These are phyloP conservation scores for Monilinia vaccinii-corymbosi DNA, from an alignment of 2,329 filamentous ascomycete genomes.

Conservation along the genomic window DNA sequence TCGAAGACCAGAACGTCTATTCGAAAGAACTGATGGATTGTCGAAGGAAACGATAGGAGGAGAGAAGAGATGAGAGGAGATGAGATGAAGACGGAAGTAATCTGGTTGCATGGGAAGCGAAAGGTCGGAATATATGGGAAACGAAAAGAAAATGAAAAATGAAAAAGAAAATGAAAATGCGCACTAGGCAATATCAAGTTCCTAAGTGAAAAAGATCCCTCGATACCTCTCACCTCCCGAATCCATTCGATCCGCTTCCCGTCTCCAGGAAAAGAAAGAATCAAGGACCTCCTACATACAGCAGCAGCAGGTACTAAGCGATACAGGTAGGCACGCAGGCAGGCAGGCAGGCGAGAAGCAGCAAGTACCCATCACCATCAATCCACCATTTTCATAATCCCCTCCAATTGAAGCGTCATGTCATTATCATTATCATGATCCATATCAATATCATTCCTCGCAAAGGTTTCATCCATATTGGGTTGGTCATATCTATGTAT, in stretches of 20 bases:
- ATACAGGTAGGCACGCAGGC: background rate
- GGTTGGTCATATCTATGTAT: background rate
- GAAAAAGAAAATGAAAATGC: background rate
- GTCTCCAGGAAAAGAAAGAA: background rate
- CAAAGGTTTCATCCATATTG: background rate
- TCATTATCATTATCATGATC: no score
- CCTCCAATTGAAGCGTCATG: background rate
- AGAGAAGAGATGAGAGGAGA: background rate
- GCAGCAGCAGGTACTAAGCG: no score
- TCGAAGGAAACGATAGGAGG: conserved; percentile 1
- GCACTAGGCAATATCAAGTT: background rate
- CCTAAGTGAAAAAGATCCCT: background rate
- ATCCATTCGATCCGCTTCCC: background rate
- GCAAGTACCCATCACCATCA: background rate
- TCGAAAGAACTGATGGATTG: conserved; percentile 6
- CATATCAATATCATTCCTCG: background rate
- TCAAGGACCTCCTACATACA: no score
- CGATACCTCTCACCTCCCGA: background rate
- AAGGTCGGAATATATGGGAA: conserved; percentile 7
- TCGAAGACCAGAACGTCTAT: conserved; percentile 15
- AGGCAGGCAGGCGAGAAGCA: background rate
- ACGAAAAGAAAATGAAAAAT: background rate
- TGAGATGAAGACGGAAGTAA: background rate
- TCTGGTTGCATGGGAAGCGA: background rate
- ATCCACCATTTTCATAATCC: background rate